A percentile compares a stretch with the other conserved stretches of the same genome.
Conservation (phyloP, 768 basidiomycete genomes). For the Auriscalpium vulgare region DNA sequence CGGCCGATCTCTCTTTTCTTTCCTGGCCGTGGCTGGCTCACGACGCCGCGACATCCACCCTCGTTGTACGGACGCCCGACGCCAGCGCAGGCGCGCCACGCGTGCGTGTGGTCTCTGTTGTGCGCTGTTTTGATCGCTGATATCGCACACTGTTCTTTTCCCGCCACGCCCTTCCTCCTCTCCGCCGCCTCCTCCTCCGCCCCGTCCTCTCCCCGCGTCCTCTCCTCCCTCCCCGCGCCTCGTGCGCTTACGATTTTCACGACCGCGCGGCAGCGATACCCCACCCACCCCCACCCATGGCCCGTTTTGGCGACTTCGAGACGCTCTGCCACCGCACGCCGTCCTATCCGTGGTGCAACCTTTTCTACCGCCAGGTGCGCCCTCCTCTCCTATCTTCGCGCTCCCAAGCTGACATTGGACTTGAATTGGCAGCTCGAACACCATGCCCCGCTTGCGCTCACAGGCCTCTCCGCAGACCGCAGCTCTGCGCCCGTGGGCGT, state of each 20-base stretch:
- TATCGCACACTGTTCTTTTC: background rate
- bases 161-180: too few species aligned
- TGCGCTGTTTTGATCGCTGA: background rate
- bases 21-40: too few species aligned
- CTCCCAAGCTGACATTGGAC: background rate
- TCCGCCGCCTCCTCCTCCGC: background rate
- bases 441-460: constrained; percentile 25
- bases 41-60: too few species aligned
- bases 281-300: constrained; percentile 26
- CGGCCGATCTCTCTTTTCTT: too few species aligned
- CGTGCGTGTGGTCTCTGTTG: background rate
- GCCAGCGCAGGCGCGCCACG: background rate
- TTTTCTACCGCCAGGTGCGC: constrained; percentile 82
- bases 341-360: constrained; percentile 89
- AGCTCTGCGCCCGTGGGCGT: constrained; percentile 71
- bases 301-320: constrained; percentile 66
- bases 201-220: background rate
- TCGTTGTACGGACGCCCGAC: background rate
- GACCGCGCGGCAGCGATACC: background rate
- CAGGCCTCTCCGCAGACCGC: constrained; percentile 36
- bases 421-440: constrained; percentile 22
- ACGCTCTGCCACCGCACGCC: constrained; percentile 61
- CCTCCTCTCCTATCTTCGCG: constrained; percentile 8
- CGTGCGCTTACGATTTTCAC: background rate
- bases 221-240: background rate